These are phyloP conservation scores for Phytophthora agathidicida DNA, from an alignment of 352 stramenopile genomes.

Conservation along the genomic window DNA sequence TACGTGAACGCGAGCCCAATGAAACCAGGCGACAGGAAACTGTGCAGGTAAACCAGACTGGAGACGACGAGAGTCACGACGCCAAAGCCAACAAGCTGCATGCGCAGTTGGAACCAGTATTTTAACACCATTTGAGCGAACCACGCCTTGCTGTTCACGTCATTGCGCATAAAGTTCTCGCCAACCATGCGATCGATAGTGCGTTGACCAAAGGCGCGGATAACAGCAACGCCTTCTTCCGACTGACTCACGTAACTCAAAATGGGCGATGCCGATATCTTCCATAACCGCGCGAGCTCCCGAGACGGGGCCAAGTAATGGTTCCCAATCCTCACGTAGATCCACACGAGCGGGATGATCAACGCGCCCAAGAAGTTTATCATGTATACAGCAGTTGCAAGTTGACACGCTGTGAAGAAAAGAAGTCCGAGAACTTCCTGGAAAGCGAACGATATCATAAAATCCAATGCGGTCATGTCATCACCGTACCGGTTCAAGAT, in stretches of 20 bases:
- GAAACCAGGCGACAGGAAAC: conserved; percentile 58
- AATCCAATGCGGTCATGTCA: conserved; percentile 91
- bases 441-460: conserved; percentile 54
- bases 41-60: conserved; percentile 43
- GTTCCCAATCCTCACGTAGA: conserved; percentile 68
- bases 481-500: conserved; percentile 91
- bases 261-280: conserved; percentile 44
- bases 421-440: conserved; percentile 57
- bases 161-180: conserved; percentile 36
- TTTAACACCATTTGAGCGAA: conserved; percentile 33
- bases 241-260: conserved; percentile 39
- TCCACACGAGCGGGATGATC: conserved; percentile 77
- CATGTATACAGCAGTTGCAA: conserved; percentile 75
- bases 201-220: conserved; percentile 44
- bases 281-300: conserved; percentile 45
- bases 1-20: conserved; percentile 89
- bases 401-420: conserved; percentile 72
- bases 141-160: conserved; percentile 34
- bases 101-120: conserved; percentile 57
- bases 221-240: conserved; percentile 39
- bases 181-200: conserved; percentile 25
- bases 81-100: conserved; percentile 50
- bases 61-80: conserved; percentile 45
- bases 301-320: conserved; percentile 49
- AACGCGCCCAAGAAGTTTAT: conserved; percentile 79